Evolutionary conservation across 176 grass and related monocot genomes (phyloP), one percentile per base, ranked within the genome.

Genomic region (Oryza punctata): DNA sequence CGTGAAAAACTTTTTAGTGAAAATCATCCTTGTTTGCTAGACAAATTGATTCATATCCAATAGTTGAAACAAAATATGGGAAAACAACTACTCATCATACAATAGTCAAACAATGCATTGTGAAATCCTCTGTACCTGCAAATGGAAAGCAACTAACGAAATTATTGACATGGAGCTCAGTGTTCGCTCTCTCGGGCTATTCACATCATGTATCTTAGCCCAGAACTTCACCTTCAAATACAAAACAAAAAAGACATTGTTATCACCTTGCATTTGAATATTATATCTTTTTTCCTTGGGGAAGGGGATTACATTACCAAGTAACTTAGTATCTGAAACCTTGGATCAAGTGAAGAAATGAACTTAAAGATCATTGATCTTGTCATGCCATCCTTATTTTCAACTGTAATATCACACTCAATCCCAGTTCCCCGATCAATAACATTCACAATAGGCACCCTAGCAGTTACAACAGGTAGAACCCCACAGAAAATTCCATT

Each of bases 141-240:
- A 88, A 87, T 95, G 96, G 74, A 98, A 98, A 88, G 96, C 89
- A 50, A 95, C 89, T 82, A 98, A 88, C 2, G 96, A 87, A 88
- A 95, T 89, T 69, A 98, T 93, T 57, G 93, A 87, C 82, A 98
- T 91, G n/a, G 96, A 98, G 85, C 85, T 98, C 89, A 98, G 88
- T 28, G 96, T 98, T 43, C 65, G 76, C 76, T 91, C 85, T 88
- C 87, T 95, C 24, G 93, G 78, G 85, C 91, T 95, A 80, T 93
- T 98, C 73, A 98, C 81, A 79, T 83, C 76, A 78, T 94, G 89
- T 88, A 78, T 71, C 67, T 90, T 91, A 69, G 96, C 96, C 96
- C 96, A 98, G 59, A 67, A 85, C 76, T 98, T 98, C 68, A 90
- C 82, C 96, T 98, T 79, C 35, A 83, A 61, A 78, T 86, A 78